A percentile compares a stretch with the other conserved stretches of the same genome.
Conservation (phyloP, 2,329 filamentous ascomycete species). For the Davidsoniella virescens region DNA sequence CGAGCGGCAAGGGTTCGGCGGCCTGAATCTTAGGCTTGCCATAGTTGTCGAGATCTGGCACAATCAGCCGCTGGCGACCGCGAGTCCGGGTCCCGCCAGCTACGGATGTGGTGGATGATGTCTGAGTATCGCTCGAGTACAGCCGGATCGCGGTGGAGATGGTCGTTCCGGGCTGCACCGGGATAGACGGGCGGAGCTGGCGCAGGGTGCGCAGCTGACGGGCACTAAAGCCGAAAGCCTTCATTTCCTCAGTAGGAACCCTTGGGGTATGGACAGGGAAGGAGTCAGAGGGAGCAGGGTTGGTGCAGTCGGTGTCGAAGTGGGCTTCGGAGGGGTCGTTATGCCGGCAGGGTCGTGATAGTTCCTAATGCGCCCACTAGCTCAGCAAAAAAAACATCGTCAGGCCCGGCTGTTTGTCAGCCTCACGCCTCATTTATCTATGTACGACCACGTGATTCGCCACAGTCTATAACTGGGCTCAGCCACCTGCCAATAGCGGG, state of each 20-base stretch:
- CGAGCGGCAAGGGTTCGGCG: slow-evolving; percentile 12
- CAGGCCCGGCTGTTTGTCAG: slow-evolving; percentile 5
- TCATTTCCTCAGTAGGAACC: slow-evolving; percentile 7
- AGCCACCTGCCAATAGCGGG: slow-evolving; percentile 6
- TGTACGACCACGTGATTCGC: slow-evolving; percentile 5
- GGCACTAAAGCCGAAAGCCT: slow-evolving; percentile 12
- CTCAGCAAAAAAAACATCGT: not conserved
- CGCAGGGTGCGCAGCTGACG: slow-evolving; percentile 23
- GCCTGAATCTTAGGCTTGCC: slow-evolving; percentile 12
- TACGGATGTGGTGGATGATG: not conserved
- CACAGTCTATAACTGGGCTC: slow-evolving; percentile 1
- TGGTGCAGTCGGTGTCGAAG: not conserved
- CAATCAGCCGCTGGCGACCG: slow-evolving; percentile 11
- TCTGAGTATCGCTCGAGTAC: slow-evolving; percentile 2
- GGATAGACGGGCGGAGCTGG: slow-evolving; percentile 16
- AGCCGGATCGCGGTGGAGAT: slow-evolving; percentile 1
- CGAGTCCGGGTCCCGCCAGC: not conserved
- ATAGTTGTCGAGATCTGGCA: slow-evolving; percentile 11
- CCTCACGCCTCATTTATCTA: slow-evolving; percentile 11
- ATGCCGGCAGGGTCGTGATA: not conserved
- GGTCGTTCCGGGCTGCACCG: slow-evolving; percentile 16
- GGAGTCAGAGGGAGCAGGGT: not conserved
- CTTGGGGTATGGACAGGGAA: not conserved
- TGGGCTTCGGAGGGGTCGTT: not conserved
- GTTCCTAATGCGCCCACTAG: not conserved